phyloP scores from a whole-genome alignment of 257 asterid species.

The Penstemon eatonii region DNA sequence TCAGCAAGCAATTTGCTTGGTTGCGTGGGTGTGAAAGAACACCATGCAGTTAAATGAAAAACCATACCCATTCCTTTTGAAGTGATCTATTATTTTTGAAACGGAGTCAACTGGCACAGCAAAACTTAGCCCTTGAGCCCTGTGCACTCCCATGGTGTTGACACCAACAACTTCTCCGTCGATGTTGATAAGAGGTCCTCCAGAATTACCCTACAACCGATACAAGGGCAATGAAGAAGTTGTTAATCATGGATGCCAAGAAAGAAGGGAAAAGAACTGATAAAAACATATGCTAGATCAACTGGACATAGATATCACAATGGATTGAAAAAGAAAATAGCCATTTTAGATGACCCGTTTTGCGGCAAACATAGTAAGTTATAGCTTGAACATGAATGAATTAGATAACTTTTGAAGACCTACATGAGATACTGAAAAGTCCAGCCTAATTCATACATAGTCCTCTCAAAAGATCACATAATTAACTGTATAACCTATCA shows the following conservation, averaged over 20 bases:
- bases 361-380: conserved; percentile 2
- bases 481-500: background rate
- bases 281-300: conserved; percentile 1
- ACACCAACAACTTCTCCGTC: conserved; percentile 90
- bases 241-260: conserved; percentile 6
- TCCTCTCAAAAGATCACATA: background rate
- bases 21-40: background rate
- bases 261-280: conserved; percentile 1
- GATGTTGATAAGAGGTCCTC: conserved; percentile 85
- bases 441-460: background rate
- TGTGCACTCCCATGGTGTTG: conserved; percentile 70
- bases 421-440: conserved; percentile 7
- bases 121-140: conserved; percentile 85
- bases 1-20: background rate
- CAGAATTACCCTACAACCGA: conserved; percentile 79
- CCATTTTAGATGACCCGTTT: conserved; percentile 9
- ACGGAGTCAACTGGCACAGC: conserved; percentile 84
- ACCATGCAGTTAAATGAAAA: background rate
- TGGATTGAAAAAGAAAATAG: conserved; percentile 1
- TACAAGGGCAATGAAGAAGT: conserved; percentile 18
- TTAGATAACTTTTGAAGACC: background rate
- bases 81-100: conserved; percentile 69
- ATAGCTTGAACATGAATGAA: conserved; percentile 11
- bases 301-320: conserved; percentile 6
- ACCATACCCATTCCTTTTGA: conserved; percentile 66